Evolutionary conservation across 2,329 filamentous ascomycete genomes (phyloP).

Genomic region (Mycogone perniciosa): DNA sequence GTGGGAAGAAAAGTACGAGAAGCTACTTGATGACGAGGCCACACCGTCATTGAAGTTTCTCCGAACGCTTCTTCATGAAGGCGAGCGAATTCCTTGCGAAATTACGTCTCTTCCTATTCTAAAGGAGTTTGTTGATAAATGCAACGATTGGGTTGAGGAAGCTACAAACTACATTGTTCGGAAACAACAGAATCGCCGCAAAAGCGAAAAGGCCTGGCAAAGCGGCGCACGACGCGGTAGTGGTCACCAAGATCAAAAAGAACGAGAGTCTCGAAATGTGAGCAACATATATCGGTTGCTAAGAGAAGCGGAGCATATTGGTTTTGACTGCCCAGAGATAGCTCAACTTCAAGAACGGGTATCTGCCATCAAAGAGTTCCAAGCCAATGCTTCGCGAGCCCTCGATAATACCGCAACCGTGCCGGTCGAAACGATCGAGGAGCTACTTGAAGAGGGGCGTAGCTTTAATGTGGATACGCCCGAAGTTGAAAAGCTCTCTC

Average conservation of each 20-base stretch:
- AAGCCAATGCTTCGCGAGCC: constrained; percentile 64
- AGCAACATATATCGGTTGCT: constrained; percentile 83
- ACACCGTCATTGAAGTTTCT: constrained; percentile 81
- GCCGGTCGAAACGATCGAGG: constrained; percentile 71
- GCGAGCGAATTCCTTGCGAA: constrained; percentile 91
- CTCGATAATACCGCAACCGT: constrained; percentile 59
- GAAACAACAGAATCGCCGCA: constrained; percentile 94
- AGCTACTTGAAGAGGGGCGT: constrained; percentile 82
- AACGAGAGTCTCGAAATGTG: constrained; percentile 81
- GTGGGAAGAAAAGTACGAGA: constrained; percentile 88
- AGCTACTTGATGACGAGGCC: constrained; percentile 73
- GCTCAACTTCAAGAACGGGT: constrained; percentile 77
- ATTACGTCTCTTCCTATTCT: constrained; percentile 76
- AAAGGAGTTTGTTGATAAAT: constrained; percentile 86
- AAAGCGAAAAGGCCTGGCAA: constrained; percentile 84
- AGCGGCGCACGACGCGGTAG: constrained; percentile 60
- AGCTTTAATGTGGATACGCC: constrained; percentile 87
- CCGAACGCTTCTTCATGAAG: constrained; percentile 78
- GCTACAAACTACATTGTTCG: constrained; percentile 93
- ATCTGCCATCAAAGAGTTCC: constrained; percentile 78
- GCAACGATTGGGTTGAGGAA: constrained; percentile 97
- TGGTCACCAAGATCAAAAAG: constrained; percentile 60
- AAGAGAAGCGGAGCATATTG: constrained; percentile 74
- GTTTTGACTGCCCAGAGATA: constrained; percentile 92
- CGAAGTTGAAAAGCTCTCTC: constrained; percentile 76